Percentiles rank a stretch among this genome's conserved stretches.
Conservation (phyloP, 2,329 filamentous ascomycete species). For the Ophiocordyceps unilateralis region DNA sequence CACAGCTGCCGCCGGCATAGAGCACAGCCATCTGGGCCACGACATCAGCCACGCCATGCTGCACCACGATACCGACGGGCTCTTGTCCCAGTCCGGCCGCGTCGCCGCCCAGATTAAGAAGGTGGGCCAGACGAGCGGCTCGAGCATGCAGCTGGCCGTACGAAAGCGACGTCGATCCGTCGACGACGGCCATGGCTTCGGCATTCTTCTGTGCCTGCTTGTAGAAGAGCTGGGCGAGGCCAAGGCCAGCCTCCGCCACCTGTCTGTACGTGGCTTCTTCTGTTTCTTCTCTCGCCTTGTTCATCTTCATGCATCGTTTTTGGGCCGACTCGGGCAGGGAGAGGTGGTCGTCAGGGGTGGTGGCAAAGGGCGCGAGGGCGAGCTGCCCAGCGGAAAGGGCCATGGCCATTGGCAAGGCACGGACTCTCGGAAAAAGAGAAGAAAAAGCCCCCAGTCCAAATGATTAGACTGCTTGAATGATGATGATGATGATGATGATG, state of each 20-base stretch:
- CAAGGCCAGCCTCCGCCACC: neutral
- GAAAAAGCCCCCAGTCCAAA: no score
- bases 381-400: neutral
- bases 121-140: neutral
- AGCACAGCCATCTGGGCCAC: neutral
- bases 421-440: neutral
- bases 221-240: neutral
- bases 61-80: neutral
- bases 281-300: neutral
- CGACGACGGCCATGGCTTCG: neutral
- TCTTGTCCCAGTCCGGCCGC: neutral
- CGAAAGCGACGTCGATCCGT: neutral
- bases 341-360: neutral
- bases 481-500: neutral
- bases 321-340: neutral
- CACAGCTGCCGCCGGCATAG: neutral
- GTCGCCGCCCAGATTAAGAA: neutral
- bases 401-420: neutral
- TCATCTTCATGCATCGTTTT: neutral
- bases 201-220: neutral
- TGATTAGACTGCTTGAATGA: neutral
- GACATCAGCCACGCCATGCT: neutral
- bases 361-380: neutral
- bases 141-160: neutral
- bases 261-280: neutral